Base-by-base conservation (phyloP, 1,284 basidiomycete species). In the Malassezia restricta region DNA sequence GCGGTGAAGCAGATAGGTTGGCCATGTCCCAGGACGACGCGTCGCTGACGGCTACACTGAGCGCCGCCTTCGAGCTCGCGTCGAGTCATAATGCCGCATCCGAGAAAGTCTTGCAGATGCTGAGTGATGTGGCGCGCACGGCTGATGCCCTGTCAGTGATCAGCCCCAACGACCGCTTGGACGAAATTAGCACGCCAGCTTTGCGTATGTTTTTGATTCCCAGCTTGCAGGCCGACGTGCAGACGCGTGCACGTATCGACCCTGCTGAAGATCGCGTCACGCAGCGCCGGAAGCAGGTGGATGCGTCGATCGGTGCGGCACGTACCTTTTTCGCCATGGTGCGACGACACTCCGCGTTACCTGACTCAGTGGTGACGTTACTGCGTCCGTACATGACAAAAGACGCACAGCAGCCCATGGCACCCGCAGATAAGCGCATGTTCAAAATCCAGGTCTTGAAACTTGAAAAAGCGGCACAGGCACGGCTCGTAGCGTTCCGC, bases 361-460 rank as follows among this genome's bases (percentile, higher is more conserved):
- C 65, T 2, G 43, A 49, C 0, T 52, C 30, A 0, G 46, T 58
- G 42, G 8, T 54, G 11, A 9, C 55, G 8, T 33, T 47, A 3
- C 53, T 56, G 50, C 50, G 30, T 8, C 43, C 47, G 32, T 42
- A 42, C 4, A 40, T 42, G 1, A 20, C 14, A 5, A 17, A 7
- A 3, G 43, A 51, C 15, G 17, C 8, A 1, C 31, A 45, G 9
- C 7, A 41, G 8, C 6, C 11, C 7, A 28, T 14, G 27, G 17
- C 32, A 8, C 49, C 42, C 3, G 43, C 43, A 28, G 44, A 51
- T n/a, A 29, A 30, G 24, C 58, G 68, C 14, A 57, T 61, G 39
- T 51, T 61, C 51, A 72, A 71, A 49, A 68, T 72, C 41, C 61
- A 64, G 0, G 38, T 55, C 20, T 62, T 66, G 48, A 59, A 63